phyloP scores from a whole-genome alignment of 495 filamentous ascomycete species.

The Glutinoglossum americanum region DNA sequence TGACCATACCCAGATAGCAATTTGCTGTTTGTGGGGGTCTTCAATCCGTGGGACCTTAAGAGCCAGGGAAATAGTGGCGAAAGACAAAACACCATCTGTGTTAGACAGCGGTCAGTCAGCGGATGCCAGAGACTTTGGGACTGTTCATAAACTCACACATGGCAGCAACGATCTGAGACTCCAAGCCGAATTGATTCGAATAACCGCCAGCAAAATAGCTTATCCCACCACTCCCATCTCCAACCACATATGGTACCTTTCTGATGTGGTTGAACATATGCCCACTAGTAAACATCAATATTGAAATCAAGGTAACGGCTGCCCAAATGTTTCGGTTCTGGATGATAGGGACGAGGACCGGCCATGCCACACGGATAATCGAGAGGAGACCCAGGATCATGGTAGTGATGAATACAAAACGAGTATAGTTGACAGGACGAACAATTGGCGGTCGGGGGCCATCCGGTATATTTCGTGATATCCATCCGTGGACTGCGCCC shows the following conservation, averaged over 20 bases:
- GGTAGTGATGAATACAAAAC: conserved; percentile 44
- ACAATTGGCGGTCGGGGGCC: conserved; percentile 51
- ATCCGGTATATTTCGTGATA: conserved; percentile 53
- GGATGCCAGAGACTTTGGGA: background rate
- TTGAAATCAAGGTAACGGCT: conserved; percentile 65
- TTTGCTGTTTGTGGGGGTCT: conserved; percentile 54
- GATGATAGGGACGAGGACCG: conserved; percentile 65
- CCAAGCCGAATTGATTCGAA: conserved; percentile 83
- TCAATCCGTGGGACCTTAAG: conserved; percentile 77
- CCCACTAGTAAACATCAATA: conserved; percentile 86
- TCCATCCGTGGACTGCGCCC: conserved; percentile 57
- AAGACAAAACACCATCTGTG: conserved; percentile 77
- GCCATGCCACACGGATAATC: conserved; percentile 50
- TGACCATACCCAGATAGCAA: conserved; percentile 68
- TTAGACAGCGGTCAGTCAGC: background rate
- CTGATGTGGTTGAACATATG: conserved; percentile 99
- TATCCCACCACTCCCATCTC: conserved; percentile 66
- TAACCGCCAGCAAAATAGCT: conserved; percentile 88
- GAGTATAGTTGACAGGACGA: conserved; percentile 73
- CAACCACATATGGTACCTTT: conserved; percentile 84
- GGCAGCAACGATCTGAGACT: conserved; percentile 88
- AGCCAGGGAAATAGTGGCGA: conserved; percentile 71
- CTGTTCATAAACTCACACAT: conserved; percentile 49
- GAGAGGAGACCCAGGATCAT: conserved; percentile 44
- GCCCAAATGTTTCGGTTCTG: conserved; percentile 91